Conservation (phyloP, 257 asterid genomes). For the Solanum piurae region DNA sequence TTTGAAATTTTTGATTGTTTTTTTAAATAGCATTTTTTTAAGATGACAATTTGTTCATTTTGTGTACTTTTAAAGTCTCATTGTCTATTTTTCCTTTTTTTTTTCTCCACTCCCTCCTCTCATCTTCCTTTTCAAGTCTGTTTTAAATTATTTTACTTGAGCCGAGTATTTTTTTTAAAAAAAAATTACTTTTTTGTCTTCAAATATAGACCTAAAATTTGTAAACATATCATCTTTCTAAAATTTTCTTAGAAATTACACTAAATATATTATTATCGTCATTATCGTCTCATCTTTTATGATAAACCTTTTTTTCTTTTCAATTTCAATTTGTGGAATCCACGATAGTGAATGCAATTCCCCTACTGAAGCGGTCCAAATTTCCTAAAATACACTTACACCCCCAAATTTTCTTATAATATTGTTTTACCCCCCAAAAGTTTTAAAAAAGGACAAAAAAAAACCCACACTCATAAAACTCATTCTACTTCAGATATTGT, state of each 20-base stretch:
- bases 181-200: too few relatives aligned
- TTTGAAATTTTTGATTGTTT: too few relatives aligned
- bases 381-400: background rate
- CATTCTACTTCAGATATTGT: background rate
- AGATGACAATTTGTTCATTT: background rate
- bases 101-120: background rate
- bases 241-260: too few relatives aligned
- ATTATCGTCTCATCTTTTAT: background rate
- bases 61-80: background rate
- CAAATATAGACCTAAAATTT: background rate
- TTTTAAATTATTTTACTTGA: too few relatives aligned
- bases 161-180: accelerated
- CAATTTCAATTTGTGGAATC: background rate
- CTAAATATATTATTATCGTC: too few relatives aligned
- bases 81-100: background rate
- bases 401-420: background rate
- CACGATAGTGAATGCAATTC: background rate
- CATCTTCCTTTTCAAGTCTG: too few relatives aligned
- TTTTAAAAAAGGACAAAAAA: background rate
- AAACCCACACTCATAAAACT: background rate
- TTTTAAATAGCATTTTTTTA: too few relatives aligned
- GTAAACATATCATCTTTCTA: too few relatives aligned
- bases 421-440: background rate
- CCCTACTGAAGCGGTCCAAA: background rate
- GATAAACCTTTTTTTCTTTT: too few relatives aligned